Base-by-base conservation (phyloP, 257 asterid species). In the Asclepias syriaca region DNA sequence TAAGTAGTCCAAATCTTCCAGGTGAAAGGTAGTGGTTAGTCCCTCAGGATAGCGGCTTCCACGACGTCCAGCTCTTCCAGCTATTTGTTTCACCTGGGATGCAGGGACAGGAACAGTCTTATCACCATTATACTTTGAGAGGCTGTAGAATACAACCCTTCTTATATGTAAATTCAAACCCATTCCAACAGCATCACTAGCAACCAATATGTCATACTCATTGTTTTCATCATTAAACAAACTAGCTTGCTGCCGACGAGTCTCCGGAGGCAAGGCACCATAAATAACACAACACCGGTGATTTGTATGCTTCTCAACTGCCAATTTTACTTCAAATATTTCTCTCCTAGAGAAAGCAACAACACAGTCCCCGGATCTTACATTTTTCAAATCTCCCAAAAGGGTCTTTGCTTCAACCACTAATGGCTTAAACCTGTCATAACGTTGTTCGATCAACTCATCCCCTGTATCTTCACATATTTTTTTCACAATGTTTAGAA, bases 171-270 rank as follows among this genome's bases (percentile, higher is more conserved):
- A 82, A 77, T 94, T 94, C 86, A 94, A 89, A 71, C 97, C 99
- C 99, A 94, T 94, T 63, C 99, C 99, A 16, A 94, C 97, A 8
- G 99, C 99, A 71, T 94, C 97, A 78, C 97, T 94, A 9, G 97
- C 99, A 65, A 94, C 95, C 86, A 94, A 80, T 63, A 94, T 89
- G 74, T 94, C 97, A 53, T 64, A 87, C 71, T 87, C 93, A 59
- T 84, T 89, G 71, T 85, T 81, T 60, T 85, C 95, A 76, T 82
- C 79, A 50, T 94, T 94, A 81, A 94, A 94, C 72, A 91, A 84
- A 68, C 85, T 76, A 34, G 99, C 99, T 81, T 94, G 99, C 79
- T 79, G 94, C 49, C 96, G 76, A 60, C 98, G 92, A 58, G 99
- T 94, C 84, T 94, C 99, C 0, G 97, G 99, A 1, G 97, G 97